Evolutionary conservation across 306 rosid species (phyloP).

Genomic region (Rosa chinensis): DNA sequence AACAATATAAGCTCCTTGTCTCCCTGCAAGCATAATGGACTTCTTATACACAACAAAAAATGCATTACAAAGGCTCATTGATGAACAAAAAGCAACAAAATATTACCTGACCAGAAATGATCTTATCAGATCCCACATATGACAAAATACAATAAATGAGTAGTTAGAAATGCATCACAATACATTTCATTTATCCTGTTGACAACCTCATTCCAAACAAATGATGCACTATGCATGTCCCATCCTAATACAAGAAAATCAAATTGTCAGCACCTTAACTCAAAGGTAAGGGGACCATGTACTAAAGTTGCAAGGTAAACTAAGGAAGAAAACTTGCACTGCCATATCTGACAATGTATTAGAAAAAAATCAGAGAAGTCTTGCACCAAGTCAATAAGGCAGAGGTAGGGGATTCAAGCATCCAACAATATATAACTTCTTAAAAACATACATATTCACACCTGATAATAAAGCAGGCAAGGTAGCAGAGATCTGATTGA

Average conservation of each 20-base stretch:
- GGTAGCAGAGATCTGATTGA: slow-evolving; percentile 72
- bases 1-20: no score
- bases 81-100: no score
- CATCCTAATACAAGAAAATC: slow-evolving; percentile 58
- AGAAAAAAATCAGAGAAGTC: background rate
- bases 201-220: slow-evolving; percentile 93
- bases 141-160: slow-evolving; percentile 47
- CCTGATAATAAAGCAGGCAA: slow-evolving; percentile 76
- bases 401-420: background rate
- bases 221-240: slow-evolving; percentile 92
- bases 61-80: no score
- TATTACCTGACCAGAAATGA: no score
- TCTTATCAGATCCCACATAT: no score
- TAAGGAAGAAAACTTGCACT: background rate
- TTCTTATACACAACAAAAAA: no score
- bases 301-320: slow-evolving; percentile 9
- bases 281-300: background rate
- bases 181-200: slow-evolving; percentile 88
- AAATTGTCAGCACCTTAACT: slow-evolving; percentile 26
- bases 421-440: background rate
- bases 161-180: slow-evolving; percentile 91
- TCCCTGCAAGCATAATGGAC: no score
- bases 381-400: background rate
- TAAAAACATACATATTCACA: background rate
- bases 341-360: background rate